These are phyloP conservation scores for Bruguiera sexangula DNA, from an alignment of 345 rosid genomes.

Conservation along the genomic window DNA sequence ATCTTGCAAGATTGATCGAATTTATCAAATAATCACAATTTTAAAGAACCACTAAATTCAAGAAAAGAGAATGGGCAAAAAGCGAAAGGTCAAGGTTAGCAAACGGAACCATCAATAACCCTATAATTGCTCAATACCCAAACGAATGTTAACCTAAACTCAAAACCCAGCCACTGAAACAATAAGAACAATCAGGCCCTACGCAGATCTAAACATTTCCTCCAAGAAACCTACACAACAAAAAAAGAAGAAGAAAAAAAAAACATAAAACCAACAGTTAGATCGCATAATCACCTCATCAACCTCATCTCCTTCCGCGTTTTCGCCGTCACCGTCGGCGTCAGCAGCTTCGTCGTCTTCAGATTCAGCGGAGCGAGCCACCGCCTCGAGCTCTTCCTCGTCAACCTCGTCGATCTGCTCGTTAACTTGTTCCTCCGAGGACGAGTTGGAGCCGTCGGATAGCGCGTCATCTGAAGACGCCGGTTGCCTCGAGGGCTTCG, in stretches of 20 bases:
- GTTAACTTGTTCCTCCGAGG: conserved; percentile 62
- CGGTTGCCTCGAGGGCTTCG: conserved; percentile 47
- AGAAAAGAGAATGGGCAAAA: neutral
- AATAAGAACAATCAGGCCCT: neutral
- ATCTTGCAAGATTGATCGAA: too few relatives aligned
- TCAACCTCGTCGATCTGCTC: conserved; percentile 68
- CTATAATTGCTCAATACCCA: neutral
- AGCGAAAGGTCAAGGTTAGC: neutral
- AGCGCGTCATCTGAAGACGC: conserved; percentile 68
- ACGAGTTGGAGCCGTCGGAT: conserved; percentile 54
- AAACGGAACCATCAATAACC: neutral
- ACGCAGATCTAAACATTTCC: conserved; percentile 8
- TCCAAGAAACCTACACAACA: too few relatives aligned
- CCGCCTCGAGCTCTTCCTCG: conserved; percentile 96
- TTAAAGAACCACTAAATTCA: too few relatives aligned
- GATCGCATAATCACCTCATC: conserved; percentile 44
- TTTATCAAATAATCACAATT: too few relatives aligned
- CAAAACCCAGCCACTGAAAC: conserved; percentile 1
- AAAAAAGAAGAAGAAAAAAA: neutral
- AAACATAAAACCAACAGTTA: neutral
- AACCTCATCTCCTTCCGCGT: conserved; percentile 16
- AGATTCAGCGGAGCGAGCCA: conserved; percentile 77
- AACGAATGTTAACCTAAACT: neutral
- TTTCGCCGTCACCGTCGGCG: conserved; percentile 27
- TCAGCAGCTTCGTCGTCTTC: conserved; percentile 51